These are phyloP conservation scores for Didymella sp. DNA, from an alignment of 2,329 filamentous ascomycete genomes.

Conservation along the genomic window DNA sequence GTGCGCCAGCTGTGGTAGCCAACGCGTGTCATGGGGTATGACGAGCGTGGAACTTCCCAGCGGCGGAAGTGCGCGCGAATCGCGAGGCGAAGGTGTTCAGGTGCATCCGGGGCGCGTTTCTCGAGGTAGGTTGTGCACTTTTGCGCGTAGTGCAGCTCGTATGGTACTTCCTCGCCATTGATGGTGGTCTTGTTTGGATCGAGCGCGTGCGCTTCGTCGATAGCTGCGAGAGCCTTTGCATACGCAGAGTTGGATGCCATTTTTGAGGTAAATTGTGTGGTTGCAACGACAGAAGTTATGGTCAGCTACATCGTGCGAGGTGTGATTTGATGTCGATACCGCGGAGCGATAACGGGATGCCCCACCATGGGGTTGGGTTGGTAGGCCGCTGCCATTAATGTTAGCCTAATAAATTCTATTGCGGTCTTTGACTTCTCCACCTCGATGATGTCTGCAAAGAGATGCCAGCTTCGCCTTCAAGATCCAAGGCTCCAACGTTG, in stretches of 20 bases:
- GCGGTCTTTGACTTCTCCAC: too few relatives aligned
- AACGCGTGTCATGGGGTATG: conserved; percentile 74
- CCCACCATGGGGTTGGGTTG: too few relatives aligned
- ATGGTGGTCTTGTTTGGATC: conserved; percentile 66
- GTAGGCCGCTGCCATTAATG: too few relatives aligned
- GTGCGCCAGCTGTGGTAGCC: conserved; percentile 85
- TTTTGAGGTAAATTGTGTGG: neutral
- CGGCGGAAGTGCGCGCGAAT: conserved; percentile 83
- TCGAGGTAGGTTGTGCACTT: conserved; percentile 79
- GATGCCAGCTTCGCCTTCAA: too few relatives aligned
- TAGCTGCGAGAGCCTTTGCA: conserved; percentile 65
- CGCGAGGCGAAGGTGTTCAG: conserved; percentile 73
- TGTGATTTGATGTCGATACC: neutral
- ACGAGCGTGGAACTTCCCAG: conserved; percentile 80
- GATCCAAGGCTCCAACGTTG: too few relatives aligned
- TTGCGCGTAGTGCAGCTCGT: conserved; percentile 82
- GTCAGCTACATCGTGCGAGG: neutral
- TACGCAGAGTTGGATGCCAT: conserved; percentile 29
- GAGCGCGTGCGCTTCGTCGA: conserved; percentile 74
- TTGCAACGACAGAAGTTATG: neutral
- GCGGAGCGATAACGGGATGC: neutral
- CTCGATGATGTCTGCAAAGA: too few relatives aligned
- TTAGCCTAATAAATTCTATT: too few relatives aligned
- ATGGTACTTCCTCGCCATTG: conserved; percentile 62
- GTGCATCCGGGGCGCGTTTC: conserved; percentile 65